These are phyloP conservation scores for Leishmania amazonensis DNA, from an alignment of 208 protist genomes.

Conservation along the genomic window DNA sequence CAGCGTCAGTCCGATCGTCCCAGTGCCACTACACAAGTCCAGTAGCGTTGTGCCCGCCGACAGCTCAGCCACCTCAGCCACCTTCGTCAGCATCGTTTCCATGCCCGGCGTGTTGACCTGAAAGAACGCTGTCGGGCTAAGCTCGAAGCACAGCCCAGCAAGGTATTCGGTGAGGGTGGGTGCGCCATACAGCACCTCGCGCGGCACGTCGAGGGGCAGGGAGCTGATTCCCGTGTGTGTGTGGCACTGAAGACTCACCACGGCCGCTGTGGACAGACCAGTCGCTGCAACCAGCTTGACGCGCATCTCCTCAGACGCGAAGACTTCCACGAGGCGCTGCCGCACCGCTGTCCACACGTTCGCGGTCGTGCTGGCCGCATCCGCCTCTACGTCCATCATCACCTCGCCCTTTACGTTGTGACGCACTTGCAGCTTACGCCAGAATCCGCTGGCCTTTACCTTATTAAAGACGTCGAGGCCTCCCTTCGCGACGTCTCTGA, in stretches of 20 bases:
- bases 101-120: conserved; percentile 95
- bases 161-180: conserved; percentile 77
- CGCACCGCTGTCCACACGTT: conserved; percentile 46
- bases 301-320: conserved; percentile 29
- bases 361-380: conserved; percentile 35
- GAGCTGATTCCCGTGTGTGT: conserved; percentile 71
- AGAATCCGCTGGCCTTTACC: conserved; percentile 80
- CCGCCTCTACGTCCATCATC: conserved; percentile 80
- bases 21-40: conserved; percentile 96
- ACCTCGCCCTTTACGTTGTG: conserved; percentile 87
- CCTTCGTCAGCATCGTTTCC: conserved; percentile 83
- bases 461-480: conserved; percentile 80
- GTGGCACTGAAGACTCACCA: conserved; percentile 84
- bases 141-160: conserved; percentile 80
- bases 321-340: conserved; percentile 35
- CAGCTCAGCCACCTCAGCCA: conserved; percentile 66
- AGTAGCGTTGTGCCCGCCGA: conserved; percentile 76
- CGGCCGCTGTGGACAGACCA: conserved; percentile 33
- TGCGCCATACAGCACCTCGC: conserved; percentile 64
- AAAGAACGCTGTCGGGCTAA: conserved; percentile 95
- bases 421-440: conserved; percentile 89
- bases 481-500: conserved; percentile 35
- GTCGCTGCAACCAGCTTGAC: conserved; percentile 25
- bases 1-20: conserved; percentile 94
- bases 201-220: conserved; percentile 54